These are phyloP conservation scores for Aspergillus puulaauensis DNA, from an alignment of 2,329 filamentous ascomycete species.

Conservation along the genomic window DNA sequence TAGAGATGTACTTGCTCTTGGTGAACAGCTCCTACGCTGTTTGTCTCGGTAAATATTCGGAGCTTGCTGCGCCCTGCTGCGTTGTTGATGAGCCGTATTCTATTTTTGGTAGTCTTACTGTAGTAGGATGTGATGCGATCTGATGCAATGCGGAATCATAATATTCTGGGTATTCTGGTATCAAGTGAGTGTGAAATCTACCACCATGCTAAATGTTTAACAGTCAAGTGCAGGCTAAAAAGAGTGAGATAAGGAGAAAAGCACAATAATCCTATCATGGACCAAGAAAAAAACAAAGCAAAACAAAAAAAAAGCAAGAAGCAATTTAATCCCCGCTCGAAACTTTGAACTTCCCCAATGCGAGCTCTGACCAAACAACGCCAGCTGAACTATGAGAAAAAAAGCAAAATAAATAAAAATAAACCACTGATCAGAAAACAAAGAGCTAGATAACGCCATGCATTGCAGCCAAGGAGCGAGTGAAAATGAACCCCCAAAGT, in stretches of 20 bases:
- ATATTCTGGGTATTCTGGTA: not conserved
- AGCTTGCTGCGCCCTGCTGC: not conserved
- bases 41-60: not conserved
- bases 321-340: too few species aligned
- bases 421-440: not conserved
- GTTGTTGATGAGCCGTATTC: not conserved
- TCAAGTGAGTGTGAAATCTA: not conserved
- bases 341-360: not conserved
- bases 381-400: not conserved
- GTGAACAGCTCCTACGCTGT: not conserved
- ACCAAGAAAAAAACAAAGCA: not conserved
- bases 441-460: constrained; percentile 2
- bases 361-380: not conserved
- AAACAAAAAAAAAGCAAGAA: not conserved
- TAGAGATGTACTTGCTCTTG: not conserved
- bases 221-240: not conserved
- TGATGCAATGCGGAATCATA: not conserved
- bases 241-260: not conserved
- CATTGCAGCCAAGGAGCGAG: not conserved
- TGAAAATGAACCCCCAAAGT: not conserved
- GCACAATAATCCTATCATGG: not conserved
- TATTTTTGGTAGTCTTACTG: not conserved
- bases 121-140: too few species aligned
- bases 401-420: not conserved
- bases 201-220: not conserved